Percentiles rank a stretch among this genome's conserved stretches.
phyloP scores from a whole-genome alignment of 169 alveolate species.

The Cyclospora cayetanensis region DNA sequence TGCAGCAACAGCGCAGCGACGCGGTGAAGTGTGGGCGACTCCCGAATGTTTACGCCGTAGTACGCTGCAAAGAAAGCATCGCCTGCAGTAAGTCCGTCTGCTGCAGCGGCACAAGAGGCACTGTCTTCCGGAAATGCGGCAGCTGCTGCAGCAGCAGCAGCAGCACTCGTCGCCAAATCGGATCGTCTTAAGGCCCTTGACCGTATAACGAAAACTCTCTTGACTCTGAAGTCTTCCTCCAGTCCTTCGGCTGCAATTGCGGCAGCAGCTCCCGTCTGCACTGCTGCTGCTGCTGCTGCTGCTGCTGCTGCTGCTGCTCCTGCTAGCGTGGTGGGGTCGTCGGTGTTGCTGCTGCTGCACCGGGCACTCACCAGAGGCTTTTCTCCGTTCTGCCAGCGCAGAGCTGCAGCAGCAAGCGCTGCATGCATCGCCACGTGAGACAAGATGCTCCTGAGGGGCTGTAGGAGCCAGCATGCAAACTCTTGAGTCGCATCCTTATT shows the following conservation, averaged over 20 bases:
- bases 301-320: background rate
- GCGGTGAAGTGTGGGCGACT: background rate
- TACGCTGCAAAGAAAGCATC: background rate
- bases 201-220: background rate
- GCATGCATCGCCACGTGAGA: conserved; percentile 51
- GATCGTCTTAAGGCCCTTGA: background rate
- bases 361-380: background rate
- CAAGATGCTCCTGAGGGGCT: conserved; percentile 21
- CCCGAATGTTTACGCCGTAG: background rate
- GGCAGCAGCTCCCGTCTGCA: background rate
- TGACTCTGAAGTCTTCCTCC: background rate
- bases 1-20: conserved; percentile 20
- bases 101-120: background rate
- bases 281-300: background rate
- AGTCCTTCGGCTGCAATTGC: background rate
- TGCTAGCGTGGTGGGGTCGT: background rate
- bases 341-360: conserved; percentile 14
- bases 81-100: background rate
- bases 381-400: background rate
- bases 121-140: background rate
- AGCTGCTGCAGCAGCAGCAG: conserved; percentile 1
- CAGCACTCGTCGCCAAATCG: background rate
- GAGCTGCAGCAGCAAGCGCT: conserved; percentile 8
- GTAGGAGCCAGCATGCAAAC: conserved; percentile 28
- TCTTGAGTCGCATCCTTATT: conserved; percentile 2